These are phyloP conservation scores for Apiosordaria backusii DNA, from an alignment of 495 filamentous ascomycete species.

Conservation along the genomic window DNA sequence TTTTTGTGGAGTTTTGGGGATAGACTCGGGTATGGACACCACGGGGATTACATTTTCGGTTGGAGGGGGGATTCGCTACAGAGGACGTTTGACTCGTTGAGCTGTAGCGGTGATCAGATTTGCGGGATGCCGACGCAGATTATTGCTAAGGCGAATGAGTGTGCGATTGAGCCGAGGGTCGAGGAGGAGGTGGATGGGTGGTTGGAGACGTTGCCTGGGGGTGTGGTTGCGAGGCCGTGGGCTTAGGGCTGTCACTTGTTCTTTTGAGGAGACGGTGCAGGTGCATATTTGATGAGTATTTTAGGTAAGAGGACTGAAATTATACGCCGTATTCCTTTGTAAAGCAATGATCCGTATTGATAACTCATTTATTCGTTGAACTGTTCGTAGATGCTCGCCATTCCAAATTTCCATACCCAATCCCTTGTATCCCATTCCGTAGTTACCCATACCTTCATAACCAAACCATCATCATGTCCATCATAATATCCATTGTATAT, in stretches of 20 bases:
- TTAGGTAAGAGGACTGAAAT: too few relatives aligned
- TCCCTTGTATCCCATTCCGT: neutral
- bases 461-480: neutral
- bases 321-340: neutral
- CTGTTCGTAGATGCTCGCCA: neutral
- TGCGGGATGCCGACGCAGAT: neutral
- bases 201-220: constrained; percentile 1
- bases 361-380: too few relatives aligned
- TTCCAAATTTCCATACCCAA: neutral
- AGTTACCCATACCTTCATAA: neutral
- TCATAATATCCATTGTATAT: neutral
- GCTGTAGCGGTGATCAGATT: neutral
- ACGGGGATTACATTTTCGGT: constrained; percentile 12
- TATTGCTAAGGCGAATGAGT: neutral
- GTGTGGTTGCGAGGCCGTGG: neutral
- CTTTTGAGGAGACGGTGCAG: neutral
- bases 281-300: neutral
- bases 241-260: neutral
- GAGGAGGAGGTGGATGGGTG: constrained; percentile 3
- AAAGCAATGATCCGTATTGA: too few relatives aligned
- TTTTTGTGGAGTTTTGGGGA: constrained; percentile 30
- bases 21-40: constrained; percentile 7
- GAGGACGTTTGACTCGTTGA: constrained; percentile 35
- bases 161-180: neutral
- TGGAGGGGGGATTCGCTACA: constrained; percentile 39